Conservation (phyloP, 345 rosid genomes). For the Eucalyptus globulus region DNA sequence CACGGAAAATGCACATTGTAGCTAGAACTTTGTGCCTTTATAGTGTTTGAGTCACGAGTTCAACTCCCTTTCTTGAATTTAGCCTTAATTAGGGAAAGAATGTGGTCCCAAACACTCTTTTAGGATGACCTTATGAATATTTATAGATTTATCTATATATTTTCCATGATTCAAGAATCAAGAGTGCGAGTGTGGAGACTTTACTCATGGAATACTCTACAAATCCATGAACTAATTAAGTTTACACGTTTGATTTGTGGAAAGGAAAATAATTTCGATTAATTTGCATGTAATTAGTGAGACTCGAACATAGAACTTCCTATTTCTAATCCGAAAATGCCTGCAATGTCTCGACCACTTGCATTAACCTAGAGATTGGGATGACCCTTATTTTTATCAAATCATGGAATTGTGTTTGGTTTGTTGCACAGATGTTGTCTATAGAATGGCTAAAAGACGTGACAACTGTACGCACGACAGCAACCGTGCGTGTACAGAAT, state of each 20-base stretch:
- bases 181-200: neutral
- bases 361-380: neutral
- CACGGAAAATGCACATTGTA: neutral
- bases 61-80: neutral
- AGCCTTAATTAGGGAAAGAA: neutral
- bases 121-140: neutral
- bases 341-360: neutral
- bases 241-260: neutral
- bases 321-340: neutral
- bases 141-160: too few species aligned
- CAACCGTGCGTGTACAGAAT: neutral
- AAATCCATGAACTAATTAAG: neutral
- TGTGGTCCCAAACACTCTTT: neutral
- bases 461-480: neutral
- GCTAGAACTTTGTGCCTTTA: neutral
- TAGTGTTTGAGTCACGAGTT: neutral
- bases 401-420: neutral
- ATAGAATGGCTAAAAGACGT: neutral
- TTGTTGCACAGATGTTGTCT: neutral
- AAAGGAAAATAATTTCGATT: neutral
- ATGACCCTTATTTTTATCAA: neutral
- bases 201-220: neutral
- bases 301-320: neutral
- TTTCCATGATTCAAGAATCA: too few species aligned
- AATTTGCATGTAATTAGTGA: neutral